Evolutionary conservation across 257 asterid genomes (phyloP), one percentile per base, ranked within the genome.

Genomic region (Penstemon barbatus): DNA sequence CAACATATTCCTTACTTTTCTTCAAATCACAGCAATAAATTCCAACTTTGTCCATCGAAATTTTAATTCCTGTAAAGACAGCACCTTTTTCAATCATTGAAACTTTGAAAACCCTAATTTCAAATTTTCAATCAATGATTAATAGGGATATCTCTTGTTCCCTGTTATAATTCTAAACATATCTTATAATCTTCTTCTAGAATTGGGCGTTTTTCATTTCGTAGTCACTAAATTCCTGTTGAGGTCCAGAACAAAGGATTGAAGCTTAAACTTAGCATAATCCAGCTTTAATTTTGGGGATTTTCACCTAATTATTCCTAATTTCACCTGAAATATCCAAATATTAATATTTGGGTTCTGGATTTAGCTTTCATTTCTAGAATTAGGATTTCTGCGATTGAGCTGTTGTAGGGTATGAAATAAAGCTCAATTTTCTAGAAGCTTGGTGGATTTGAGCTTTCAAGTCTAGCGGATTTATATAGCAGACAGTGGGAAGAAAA

Each of bases 21-120:
- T 77, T 83, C 87, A 55, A 75, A 78, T 84, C 86, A 70, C 79
- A 75, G 75, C 79, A 75, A 59, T 61, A 45, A 56, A 74, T 60
- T 33, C 9, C 49, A 61, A 43, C 45, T 66, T 42, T 68, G 78
- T 68, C 70, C 77, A 64, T 71, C 63, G 65, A 55, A 61, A 65
- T 71, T 71, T 66, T 74, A 69, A 59, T 73, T 75, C 65, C 64
- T 33, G 5, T 13, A 5, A 46, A 60, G 45, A 3, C 53, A 68
- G 5, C 69, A 57, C 53, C 57, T 10, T 70, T 66, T 66, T 58
- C 52, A 63, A 67, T 71, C 68, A 44, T 52, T 53, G 1, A 36
- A 43, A 57, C 57, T 74, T 5, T 53, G 60, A 57, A 79, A 77
- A 70, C 87, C 87, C 86, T 76, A 74, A 49, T 53, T 69, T 9